Evolutionary conservation across 768 basidiomycete genomes (phyloP), one percentile per base, ranked within the genome.

Genomic region (Paxillus involutus): DNA sequence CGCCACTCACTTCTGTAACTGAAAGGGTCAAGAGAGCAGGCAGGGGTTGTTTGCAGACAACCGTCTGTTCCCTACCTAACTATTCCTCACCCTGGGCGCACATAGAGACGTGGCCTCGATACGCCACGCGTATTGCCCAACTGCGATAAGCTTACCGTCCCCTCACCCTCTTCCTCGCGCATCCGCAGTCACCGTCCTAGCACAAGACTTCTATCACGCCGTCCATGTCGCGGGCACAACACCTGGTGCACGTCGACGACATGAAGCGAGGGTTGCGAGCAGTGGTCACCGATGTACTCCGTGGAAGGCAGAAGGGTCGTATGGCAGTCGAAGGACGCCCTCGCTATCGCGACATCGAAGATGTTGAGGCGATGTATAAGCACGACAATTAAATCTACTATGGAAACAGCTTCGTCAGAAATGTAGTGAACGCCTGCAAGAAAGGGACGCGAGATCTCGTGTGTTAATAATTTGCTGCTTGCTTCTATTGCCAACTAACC

Each of bases 151-250:
- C 71, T 90, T 47, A 71, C 77, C 21, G 63, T 70, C 1, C 79
- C 83, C 2, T 60, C 77, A 2, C 58, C 74, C 2, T 66, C 75
- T 21, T 73, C 80, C 9, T 76, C 68, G 7, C 57, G 67, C 75
- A 36, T 77, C 86, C 24, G 77, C 77, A 3, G 71, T 94, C 43
- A 73, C 88, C 21, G 73, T 97, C 40, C 79, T 92, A 69, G 71
- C 86, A 6, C 81, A 88, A 57, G 86, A 90, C 71, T 91, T 85
- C 80, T 83, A 84, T 60, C 96, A 97, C 63, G 75, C 83, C 1
- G 73, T 98, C 52, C 81, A 84, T 29, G 86, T 91, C 1, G 74
- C 78, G 21, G 70, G 75, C 13, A 69, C 69, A 44, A 54, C 55
- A 17, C 62, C 54, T 4, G 64, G 67, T 37, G 57, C 58, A 73